A percentile compares a stretch with the other conserved stretches of the same genome.
Conservation (phyloP, 306 rosid genomes). For the Psophocarpus tetragonolobus region DNA sequence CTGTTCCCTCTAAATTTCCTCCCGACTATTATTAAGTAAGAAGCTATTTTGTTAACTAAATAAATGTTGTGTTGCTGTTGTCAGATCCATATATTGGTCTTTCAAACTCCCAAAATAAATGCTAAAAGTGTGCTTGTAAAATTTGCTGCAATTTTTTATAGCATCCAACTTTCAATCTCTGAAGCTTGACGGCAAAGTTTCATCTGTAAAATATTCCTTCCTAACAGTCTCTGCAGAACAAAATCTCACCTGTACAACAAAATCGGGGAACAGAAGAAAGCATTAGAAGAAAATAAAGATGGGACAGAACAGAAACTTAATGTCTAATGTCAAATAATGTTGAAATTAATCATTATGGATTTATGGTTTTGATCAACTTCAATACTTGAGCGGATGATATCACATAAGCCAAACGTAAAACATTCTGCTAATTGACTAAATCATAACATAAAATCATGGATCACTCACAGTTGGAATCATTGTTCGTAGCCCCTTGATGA, state of each 20-base stretch:
- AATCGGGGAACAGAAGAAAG: neutral
- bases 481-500: neutral
- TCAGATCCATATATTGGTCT: conserved; percentile 4
- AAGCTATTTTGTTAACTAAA: conserved; percentile 11
- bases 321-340: neutral
- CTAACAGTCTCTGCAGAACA: conserved; percentile 74
- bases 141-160: neutral
- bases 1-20: conserved; percentile 20
- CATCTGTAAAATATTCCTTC: conserved; percentile 75
- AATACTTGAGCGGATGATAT: conserved; percentile 10
- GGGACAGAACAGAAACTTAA: neutral
- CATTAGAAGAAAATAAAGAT: conserved; percentile 17
- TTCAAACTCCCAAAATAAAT: conserved; percentile 25
- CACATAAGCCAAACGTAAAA: neutral
- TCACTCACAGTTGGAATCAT: neutral
- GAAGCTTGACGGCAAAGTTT: conserved; percentile 64
- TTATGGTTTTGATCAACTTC: conserved; percentile 24
- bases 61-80: neutral
- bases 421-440: neutral
- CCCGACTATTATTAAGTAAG: neutral
- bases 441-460: neutral
- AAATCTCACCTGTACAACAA: conserved; percentile 71
- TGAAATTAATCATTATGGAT: conserved; percentile 18
- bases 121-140: neutral
- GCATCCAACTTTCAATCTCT: conserved; percentile 49